Conservation (phyloP, 768 basidiomycete genomes). For the Daedaleopsis sinensis region DNA sequence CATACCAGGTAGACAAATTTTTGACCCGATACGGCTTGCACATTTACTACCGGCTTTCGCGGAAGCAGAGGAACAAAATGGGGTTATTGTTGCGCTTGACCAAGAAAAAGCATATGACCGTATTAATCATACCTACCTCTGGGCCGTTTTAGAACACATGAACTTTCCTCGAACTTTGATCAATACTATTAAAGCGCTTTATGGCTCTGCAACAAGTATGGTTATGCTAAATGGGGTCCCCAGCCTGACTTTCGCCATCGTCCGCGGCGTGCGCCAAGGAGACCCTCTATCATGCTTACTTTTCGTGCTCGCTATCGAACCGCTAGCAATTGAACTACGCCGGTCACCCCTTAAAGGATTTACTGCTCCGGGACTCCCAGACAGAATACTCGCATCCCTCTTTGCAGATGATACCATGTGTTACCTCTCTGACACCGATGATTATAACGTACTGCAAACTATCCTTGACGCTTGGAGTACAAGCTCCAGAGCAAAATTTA, state of each 20-base stretch:
- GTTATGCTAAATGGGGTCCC: slow-evolving; percentile 38
- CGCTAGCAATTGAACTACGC: slow-evolving; percentile 27
- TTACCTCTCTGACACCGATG: too few species aligned
- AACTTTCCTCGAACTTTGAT: slow-evolving; percentile 24
- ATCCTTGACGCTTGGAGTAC: too few species aligned
- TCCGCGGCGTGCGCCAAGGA: slow-evolving; percentile 42
- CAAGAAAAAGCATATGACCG: too few species aligned
- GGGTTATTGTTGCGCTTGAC: not conserved
- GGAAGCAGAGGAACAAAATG: slow-evolving; percentile 17
- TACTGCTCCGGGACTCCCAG: too few species aligned
- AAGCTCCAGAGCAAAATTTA: too few species aligned
- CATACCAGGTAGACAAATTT: slow-evolving; percentile 34
- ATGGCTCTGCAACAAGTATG: slow-evolving; percentile 28
- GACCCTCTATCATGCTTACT: slow-evolving; percentile 38
- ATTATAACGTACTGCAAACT: too few species aligned
- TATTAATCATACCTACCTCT: not conserved
- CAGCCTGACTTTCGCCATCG: slow-evolving; percentile 29
- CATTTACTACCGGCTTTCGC: slow-evolving; percentile 19
- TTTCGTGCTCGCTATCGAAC: slow-evolving; percentile 36
- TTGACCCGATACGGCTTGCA: slow-evolving; percentile 35
- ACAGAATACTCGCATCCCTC: too few species aligned
- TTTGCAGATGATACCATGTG: too few species aligned
- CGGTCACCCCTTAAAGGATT: slow-evolving; percentile 22
- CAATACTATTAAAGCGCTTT: not conserved
- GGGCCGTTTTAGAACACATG: slow-evolving; percentile 7